These are phyloP conservation scores for Lodderomyces theae DNA, from an alignment of 1,139 yeast species.

Conservation along the genomic window DNA sequence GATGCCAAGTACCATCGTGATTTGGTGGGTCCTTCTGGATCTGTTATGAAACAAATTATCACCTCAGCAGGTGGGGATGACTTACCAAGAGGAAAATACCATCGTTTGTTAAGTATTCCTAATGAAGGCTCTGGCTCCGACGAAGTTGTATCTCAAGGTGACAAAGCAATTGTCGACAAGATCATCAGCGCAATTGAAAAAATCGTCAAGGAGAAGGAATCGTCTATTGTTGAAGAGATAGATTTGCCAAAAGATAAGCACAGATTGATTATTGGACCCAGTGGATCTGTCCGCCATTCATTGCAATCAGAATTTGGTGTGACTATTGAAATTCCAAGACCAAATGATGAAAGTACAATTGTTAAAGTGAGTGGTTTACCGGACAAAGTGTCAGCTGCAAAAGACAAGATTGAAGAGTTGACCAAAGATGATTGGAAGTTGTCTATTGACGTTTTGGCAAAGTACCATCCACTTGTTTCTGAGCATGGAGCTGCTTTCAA, in stretches of 20 bases:
- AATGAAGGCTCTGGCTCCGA: slow-evolving; percentile 63
- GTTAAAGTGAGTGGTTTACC: slow-evolving; percentile 59
- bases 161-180: slow-evolving; percentile 68
- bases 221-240: slow-evolving; percentile 53
- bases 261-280: slow-evolving; percentile 76
- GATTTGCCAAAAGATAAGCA: slow-evolving; percentile 75
- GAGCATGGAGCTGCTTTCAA: slow-evolving; percentile 69
- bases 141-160: slow-evolving; percentile 69
- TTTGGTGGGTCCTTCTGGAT: slow-evolving; percentile 81
- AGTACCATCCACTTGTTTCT: slow-evolving; percentile 58
- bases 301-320: slow-evolving; percentile 72
- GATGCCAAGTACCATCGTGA: slow-evolving; percentile 77
- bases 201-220: slow-evolving; percentile 65
- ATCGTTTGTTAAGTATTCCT: slow-evolving; percentile 72
- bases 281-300: slow-evolving; percentile 71
- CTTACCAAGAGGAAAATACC: slow-evolving; percentile 42
- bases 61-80: slow-evolving; percentile 76
- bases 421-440: slow-evolving; percentile 51
- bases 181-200: slow-evolving; percentile 63
- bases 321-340: slow-evolving; percentile 65
- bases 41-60: slow-evolving; percentile 71
- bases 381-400: slow-evolving; percentile 57
- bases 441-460: slow-evolving; percentile 54
- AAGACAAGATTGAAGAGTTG: slow-evolving; percentile 49
- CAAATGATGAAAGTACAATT: slow-evolving; percentile 43